Evolutionary conservation across 495 filamentous ascomycete species (phyloP), one percentile per base, ranked within the genome.

Genomic region (Aspergillus sparsus): DNA sequence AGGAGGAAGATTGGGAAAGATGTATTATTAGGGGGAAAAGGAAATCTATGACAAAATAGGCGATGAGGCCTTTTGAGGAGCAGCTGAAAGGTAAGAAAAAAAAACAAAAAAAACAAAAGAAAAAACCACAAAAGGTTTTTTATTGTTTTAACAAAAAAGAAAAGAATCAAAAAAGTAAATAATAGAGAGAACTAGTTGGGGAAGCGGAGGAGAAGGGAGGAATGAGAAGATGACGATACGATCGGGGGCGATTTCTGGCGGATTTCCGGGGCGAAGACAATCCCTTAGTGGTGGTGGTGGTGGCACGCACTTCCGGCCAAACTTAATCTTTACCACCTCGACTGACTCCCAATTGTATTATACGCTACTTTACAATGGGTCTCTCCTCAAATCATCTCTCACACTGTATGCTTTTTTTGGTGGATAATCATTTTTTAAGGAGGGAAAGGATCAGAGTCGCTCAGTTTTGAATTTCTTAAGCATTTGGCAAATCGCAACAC

Each of bases 141-240:
- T 27, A 27, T 3, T 27, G 21, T 27, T 27, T 27, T 27, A 1
- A 27, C 21, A 27, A 27, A 27, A 37, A 12, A 16, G 18, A n/a
- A 35, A 32, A 6, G 8, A 41, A 51, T 39, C 13, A 15, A 13
- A 12, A 49, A 47, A 39, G 27, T 16, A 9, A 55, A 49, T 27
- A 49, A 32, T 41, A 41, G 16, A 46, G 16, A 46, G 39, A 58
- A 10, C 9, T 49, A 47, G 44, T n/a, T 21, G 15, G 41, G 51
- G 53, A 42, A 36, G 42, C 32, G 35, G 32, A 53, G 60, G 31
- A 37, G 54, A 53, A 21, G n/a, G n/a, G 55, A 57, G 16, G 6
- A 44, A 45, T n/a, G 49, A 32, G 32, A 56, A 33, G 55, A 57
- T 60, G 57, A 49, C 49, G 57, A 60, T 60, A 53, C 39, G 50